Evolutionary conservation across 805 yeast genomes (phyloP), one percentile per base, ranked within the genome.

Genomic region (Alloascoidea africana): DNA sequence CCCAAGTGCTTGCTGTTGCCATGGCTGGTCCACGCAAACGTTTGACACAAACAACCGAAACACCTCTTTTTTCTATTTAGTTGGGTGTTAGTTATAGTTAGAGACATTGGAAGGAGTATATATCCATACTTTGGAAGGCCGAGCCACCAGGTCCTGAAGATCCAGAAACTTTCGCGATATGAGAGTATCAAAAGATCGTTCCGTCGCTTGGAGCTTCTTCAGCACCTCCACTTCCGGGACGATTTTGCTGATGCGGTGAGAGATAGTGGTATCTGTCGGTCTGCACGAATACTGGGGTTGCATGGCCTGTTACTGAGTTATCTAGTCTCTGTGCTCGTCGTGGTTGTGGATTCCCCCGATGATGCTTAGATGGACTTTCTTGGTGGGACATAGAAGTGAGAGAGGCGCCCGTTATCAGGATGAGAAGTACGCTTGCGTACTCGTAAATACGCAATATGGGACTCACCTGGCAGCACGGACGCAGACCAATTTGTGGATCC

Each of bases 141-240:
- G 66, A 39, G 65, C 66, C 42, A 65, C 59, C 54, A 63, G 65
- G 41, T 87, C 94, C 53, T 84, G 94, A 40, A 86, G 65, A 49
- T 89, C 97, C 39, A 83, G 68, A 43, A 84, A 70, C 54, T 89
- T 89, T 42, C 94, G 73, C 34, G 87, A 75, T 30, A 84, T 73
- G 45, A 82, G 67, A 40, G 89, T 70, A 55, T 91, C 97, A 35
- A 89, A 58, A 44, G 74, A 68, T 42, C 74, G 70, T 55, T 91
- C 98, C n/a, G 87, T 84, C 5, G 80, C 85, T 44, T 70, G 68
- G 35, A 89, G 63, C 38, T 74, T 67, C 49, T 79, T 71, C 56
- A 82, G 83, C 40, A 75, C 61, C 14, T 68, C 73, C n/a, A 84
- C 75, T 49, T 84, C 83, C 4, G 89, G 85, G 4, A 82, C 55